These are phyloP conservation scores for Candida andamanensis DNA, from an alignment of 805 yeast species.

Conservation along the genomic window DNA sequence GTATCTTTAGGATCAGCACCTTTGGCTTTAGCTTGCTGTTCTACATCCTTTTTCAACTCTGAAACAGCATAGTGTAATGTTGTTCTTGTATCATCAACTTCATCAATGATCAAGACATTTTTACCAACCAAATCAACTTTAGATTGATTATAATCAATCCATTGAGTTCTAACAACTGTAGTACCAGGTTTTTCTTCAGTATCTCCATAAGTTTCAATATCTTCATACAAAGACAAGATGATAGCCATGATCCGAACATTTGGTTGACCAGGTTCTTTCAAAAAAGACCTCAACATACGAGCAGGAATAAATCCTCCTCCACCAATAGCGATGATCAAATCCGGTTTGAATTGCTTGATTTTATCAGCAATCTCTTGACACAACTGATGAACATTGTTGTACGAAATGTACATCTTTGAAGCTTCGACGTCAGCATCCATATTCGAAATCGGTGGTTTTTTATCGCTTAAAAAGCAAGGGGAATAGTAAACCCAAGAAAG, in stretches of 20 bases:
- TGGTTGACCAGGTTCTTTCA: slow-evolving; percentile 82
- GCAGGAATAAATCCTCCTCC: slow-evolving; percentile 99
- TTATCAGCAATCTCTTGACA: slow-evolving; percentile 60
- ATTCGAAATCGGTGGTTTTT: not conserved
- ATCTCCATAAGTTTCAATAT: slow-evolving; percentile 56
- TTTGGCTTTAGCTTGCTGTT: slow-evolving; percentile 50
- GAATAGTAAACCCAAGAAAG: slow-evolving; percentile 6
- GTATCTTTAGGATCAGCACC: slow-evolving; percentile 47
- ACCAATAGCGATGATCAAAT: slow-evolving; percentile 90
- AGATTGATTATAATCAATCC: slow-evolving; percentile 73
- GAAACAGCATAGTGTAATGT: slow-evolving; percentile 75
- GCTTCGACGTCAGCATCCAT: slow-evolving; percentile 10
- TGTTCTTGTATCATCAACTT: slow-evolving; percentile 83
- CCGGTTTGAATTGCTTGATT: slow-evolving; percentile 72
- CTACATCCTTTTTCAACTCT: slow-evolving; percentile 70
- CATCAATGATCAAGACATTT: slow-evolving; percentile 70
- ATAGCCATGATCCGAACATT: slow-evolving; percentile 93
- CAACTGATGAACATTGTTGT: slow-evolving; percentile 74
- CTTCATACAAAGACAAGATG: slow-evolving; percentile 88
- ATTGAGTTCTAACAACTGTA: slow-evolving; percentile 70
- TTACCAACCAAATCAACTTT: slow-evolving; percentile 61
- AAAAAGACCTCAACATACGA: slow-evolving; percentile 86
- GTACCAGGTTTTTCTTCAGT: slow-evolving; percentile 52
- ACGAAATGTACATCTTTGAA: slow-evolving; percentile 64
- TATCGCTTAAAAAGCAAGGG: slow-evolving; percentile 1